Evolutionary conservation across 1,284 basidiomycete species (phyloP), one percentile per base, ranked within the genome.

Genomic region (Puccinia novopanici): DNA sequence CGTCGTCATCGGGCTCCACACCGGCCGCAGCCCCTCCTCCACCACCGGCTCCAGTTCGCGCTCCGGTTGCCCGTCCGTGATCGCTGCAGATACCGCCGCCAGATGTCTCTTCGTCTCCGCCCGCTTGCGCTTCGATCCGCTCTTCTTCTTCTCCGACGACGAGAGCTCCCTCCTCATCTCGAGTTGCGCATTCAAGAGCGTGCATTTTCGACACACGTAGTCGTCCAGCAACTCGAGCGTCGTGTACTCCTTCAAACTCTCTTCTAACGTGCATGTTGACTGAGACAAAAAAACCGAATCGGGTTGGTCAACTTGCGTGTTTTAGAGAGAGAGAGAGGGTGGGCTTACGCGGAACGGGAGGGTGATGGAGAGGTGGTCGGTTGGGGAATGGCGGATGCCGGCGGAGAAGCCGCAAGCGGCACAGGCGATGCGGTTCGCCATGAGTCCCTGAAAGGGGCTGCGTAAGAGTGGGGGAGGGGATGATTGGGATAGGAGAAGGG

Each of bases 331-430:
- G 76, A 63, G 71, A 81, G 27, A 37, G 48, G 24, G 37, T 81
- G 45, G 68, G 17, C 83, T 73, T 13, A 85, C 85, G 24, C 79
- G 87, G 86, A 80, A 76, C n/a, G 92, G 93, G 19, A 94, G 86
- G 30, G 91, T 88, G 30, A 95, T 87, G 84, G 92, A 91, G 89
- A 92, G 90, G 83, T 91, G 93, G 84, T 94, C 92, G 82, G 93
- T 91, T 0, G 90, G 87, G 84, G 92, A 93, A 84, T 94, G 92
- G 89, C 93, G 91, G 67, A 94, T 92, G 0, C 93, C 93, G 84
- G 94, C 92, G 1, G 92, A 93, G 84, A 94, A 94, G 30, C 92
- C 92, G 84, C 93, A 94, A 71, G 90, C 88, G 59, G 91, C 88
- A 83, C 93, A 94, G 82, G 91, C 92, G 80, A 93, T 87, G 77